A percentile compares a stretch with the other conserved stretches of the same genome.
phyloP scores from a whole-genome alignment of 2,329 filamentous ascomycete species.

The Lecanicillium sp. region DNA sequence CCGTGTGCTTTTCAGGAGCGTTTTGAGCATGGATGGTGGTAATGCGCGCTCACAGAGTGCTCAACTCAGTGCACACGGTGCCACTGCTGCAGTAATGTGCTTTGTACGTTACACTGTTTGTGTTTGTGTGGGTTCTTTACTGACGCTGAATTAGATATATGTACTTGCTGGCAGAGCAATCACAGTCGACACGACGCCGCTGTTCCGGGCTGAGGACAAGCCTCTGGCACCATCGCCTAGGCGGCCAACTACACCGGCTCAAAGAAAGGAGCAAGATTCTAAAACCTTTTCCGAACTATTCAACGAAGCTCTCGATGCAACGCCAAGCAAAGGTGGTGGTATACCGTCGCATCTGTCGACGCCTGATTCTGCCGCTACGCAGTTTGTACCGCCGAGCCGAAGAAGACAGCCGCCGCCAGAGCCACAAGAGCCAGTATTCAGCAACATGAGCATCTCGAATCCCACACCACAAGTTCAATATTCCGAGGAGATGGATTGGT shows the following conservation, averaged over 20 bases:
- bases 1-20: slow-evolving; percentile 40
- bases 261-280: slow-evolving; percentile 21
- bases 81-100: slow-evolving; percentile 43
- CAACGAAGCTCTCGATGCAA: slow-evolving; percentile 24
- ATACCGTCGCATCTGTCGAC: neutral
- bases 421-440: slow-evolving; percentile 8
- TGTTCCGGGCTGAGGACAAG: slow-evolving; percentile 31
- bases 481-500: slow-evolving; percentile 67
- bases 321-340: slow-evolving; percentile 8
- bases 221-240: slow-evolving; percentile 19
- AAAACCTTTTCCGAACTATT: slow-evolving; percentile 36
- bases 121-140: neutral
- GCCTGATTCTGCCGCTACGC: slow-evolving; percentile 4
- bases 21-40: slow-evolving; percentile 31
- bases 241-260: slow-evolving; percentile 15
- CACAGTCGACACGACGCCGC: slow-evolving; percentile 47
- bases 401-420: slow-evolving; percentile 13
- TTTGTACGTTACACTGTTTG: slow-evolving; percentile 44
- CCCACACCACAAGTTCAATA: slow-evolving; percentile 22
- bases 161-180: slow-evolving; percentile 36
- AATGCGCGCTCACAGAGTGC: slow-evolving; percentile 29
- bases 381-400: slow-evolving; percentile 5
- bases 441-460: slow-evolving; percentile 11
- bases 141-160: too few relatives aligned
- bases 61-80: slow-evolving; percentile 44